These are phyloP conservation scores for Polygonum aviculare DNA, from an alignment of 148 eudicot genomes.

Conservation along the genomic window DNA sequence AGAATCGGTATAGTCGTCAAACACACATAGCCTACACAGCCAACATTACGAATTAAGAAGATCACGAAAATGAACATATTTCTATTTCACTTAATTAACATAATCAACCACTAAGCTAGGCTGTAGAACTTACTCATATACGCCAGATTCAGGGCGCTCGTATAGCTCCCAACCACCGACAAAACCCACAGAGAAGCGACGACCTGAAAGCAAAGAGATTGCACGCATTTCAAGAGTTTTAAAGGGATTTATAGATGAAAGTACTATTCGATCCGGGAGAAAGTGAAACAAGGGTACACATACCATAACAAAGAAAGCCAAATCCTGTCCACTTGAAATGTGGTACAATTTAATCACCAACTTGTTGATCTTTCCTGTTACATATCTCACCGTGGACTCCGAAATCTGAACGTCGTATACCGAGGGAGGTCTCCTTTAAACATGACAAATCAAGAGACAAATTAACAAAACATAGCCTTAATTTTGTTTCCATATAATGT, in stretches of 20 bases:
- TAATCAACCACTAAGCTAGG: not conserved
- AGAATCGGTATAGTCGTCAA: conserved; percentile 28
- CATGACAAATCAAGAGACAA: not conserved
- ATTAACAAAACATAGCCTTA: not conserved
- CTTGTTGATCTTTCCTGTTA: conserved; percentile 27
- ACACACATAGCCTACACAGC: conserved; percentile 23
- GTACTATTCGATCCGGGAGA: not conserved
- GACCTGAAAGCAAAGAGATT: conserved; percentile 19
- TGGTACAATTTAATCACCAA: conserved; percentile 25
- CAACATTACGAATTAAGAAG: not conserved
- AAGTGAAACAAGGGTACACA: not conserved
- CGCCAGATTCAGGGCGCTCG: conserved; percentile 47
- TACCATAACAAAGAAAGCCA: conserved; percentile 46
- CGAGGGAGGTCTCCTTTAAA: conserved; percentile 47
- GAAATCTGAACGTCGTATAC: conserved; percentile 30
- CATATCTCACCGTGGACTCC: conserved; percentile 34
- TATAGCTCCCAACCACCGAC: conserved; percentile 48
- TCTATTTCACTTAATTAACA: not conserved
- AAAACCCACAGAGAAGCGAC: conserved; percentile 42
- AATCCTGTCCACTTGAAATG: conserved; percentile 50
- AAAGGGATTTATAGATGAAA: not conserved
- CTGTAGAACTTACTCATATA: conserved; percentile 33
- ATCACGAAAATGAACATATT: no score
- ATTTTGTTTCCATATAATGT: no score
- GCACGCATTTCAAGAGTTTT: no score